Conservation (phyloP, 1,139 yeast species). For the Chernovozyma sophiae-reginae region DNA sequence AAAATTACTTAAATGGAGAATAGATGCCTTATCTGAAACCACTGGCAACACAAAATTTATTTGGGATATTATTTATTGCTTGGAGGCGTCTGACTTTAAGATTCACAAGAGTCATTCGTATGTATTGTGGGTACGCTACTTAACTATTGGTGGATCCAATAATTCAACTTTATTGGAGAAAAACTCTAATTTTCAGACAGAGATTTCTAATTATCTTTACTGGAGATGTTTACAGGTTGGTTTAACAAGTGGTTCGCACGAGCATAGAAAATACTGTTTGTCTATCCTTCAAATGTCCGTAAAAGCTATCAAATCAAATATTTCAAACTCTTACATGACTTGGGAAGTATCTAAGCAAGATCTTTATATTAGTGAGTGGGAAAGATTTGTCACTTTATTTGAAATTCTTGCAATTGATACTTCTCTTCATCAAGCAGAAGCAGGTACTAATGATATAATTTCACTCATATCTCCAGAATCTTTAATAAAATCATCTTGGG, state of each 20-base stretch:
- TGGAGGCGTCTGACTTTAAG: slow-evolving; percentile 26
- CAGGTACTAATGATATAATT: slow-evolving; percentile 64
- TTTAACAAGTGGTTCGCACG: slow-evolving; percentile 56
- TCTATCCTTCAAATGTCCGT: slow-evolving; percentile 65
- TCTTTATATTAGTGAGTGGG: slow-evolving; percentile 56
- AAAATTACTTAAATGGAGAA: slow-evolving; percentile 48
- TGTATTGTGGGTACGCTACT: slow-evolving; percentile 53
- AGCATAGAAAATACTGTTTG: slow-evolving; percentile 67
- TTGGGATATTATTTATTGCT: slow-evolving; percentile 44
- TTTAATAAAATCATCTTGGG: slow-evolving; percentile 66
- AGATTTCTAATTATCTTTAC: slow-evolving; percentile 38
- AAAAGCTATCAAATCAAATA: slow-evolving; percentile 34
- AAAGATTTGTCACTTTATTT: slow-evolving; percentile 64
- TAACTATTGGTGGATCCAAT: slow-evolving; percentile 22
- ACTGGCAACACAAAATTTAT: slow-evolving; percentile 20
- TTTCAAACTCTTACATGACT: slow-evolving; percentile 39
- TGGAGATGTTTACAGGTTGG: slow-evolving; percentile 62
- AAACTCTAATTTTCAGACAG: slow-evolving; percentile 21
- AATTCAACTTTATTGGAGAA: slow-evolving; percentile 8
- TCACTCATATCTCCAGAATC: slow-evolving; percentile 49
- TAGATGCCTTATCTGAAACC: slow-evolving; percentile 21
- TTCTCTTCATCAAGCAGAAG: slow-evolving; percentile 81
- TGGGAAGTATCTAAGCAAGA: slow-evolving; percentile 39
- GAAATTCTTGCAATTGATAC: slow-evolving; percentile 85
- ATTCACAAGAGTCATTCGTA: slow-evolving; percentile 41